Conservation (phyloP, 441 rosid genomes). For the Biscutella laevigata region DNA sequence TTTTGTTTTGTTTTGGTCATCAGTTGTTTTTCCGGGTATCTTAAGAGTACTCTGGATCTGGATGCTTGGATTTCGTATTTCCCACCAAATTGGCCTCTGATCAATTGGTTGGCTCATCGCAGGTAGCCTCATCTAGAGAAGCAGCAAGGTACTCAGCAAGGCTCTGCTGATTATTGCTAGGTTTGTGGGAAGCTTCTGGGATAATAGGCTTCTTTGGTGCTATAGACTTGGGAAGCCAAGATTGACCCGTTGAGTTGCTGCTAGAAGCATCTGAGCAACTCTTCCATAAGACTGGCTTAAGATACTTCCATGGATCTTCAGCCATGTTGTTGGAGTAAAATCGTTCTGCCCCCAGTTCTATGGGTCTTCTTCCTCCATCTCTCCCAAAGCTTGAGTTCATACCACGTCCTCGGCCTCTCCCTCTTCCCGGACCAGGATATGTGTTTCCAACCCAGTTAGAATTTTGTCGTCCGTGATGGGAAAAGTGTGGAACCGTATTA, state of each 20-base stretch:
- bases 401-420: constrained; percentile 32
- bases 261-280: constrained; percentile 23
- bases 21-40: neutral
- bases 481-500: constrained; percentile 26
- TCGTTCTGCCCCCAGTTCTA: constrained; percentile 30
- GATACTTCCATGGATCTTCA: constrained; percentile 65
- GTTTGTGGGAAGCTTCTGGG: constrained; percentile 36
- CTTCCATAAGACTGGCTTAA: constrained; percentile 55
- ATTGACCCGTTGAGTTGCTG: constrained; percentile 20
- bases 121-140: constrained; percentile 51
- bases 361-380: constrained; percentile 32
- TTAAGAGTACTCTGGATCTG: constrained; percentile 2
- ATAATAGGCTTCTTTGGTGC: constrained; percentile 34
- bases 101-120: constrained; percentile 31
- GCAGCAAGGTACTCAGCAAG: constrained; percentile 81
- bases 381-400: constrained; percentile 29
- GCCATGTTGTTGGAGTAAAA: constrained; percentile 55
- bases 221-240: constrained; percentile 60
- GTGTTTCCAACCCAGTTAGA: constrained; percentile 32
- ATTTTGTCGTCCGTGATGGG: constrained; percentile 29
- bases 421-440: constrained; percentile 35
- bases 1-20: too few relatives aligned
- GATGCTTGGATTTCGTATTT: neutral
- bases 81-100: neutral
- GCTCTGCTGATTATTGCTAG: constrained; percentile 39